Conservation (phyloP, 805 yeast species). For the Kurtzmaniella cleridarum region DNA sequence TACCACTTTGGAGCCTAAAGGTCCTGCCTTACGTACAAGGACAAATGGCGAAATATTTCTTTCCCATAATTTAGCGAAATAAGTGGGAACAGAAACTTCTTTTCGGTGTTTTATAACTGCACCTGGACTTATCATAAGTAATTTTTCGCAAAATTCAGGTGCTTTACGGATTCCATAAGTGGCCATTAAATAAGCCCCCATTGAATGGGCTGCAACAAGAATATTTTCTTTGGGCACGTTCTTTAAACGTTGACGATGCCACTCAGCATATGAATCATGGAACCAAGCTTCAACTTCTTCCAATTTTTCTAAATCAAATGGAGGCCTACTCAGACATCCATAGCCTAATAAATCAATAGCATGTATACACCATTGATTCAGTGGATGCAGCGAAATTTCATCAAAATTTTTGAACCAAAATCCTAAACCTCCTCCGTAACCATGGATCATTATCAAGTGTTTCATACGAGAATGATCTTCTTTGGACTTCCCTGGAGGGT, state of each 20-base stretch:
- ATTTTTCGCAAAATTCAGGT: constrained; percentile 57
- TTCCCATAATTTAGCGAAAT: constrained; percentile 84
- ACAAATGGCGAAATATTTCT: constrained; percentile 81
- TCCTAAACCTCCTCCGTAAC: constrained; percentile 43
- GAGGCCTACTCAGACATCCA: constrained; percentile 83
- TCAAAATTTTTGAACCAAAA: constrained; percentile 36
- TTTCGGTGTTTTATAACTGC: constrained; percentile 57
- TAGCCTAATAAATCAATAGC: constrained; percentile 87
- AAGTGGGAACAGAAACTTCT: constrained; percentile 54
- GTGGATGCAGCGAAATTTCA: constrained; percentile 16
- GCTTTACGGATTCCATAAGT: constrained; percentile 53
- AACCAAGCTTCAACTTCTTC: constrained; percentile 56
- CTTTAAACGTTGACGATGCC: constrained; percentile 49
- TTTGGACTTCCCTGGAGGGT: constrained; percentile 20
- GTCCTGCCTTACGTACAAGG: constrained; percentile 70
- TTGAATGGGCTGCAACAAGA: constrained; percentile 75
- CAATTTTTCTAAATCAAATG: constrained; percentile 45
- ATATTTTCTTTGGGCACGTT: constrained; percentile 33
- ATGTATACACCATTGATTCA: constrained; percentile 64
- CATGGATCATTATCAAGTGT: constrained; percentile 41
- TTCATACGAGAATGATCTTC: constrained; percentile 15
- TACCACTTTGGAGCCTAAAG: constrained; percentile 77
- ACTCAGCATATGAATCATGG: constrained; percentile 55
- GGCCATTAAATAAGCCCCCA: constrained; percentile 84
- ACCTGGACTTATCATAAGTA: constrained; percentile 86